Evolutionary conservation across 345 rosid genomes (phyloP).

Genomic region (Camelina neglecta): DNA sequence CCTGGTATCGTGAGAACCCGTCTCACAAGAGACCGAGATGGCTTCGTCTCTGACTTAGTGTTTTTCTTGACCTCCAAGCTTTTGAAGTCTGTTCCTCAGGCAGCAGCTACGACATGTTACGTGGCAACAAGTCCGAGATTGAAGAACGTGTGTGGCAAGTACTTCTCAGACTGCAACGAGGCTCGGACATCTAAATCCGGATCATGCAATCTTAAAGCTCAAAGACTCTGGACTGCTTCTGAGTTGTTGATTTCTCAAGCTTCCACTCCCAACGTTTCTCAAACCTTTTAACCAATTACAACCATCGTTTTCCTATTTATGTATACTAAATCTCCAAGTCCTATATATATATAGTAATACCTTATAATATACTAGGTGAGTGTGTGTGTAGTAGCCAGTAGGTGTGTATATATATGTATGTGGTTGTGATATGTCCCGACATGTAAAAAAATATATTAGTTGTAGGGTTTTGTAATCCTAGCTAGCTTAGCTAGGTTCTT

Average conservation of each 20-base stretch:
- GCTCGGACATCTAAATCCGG: constrained; percentile 68
- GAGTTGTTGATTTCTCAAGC: constrained; percentile 66
- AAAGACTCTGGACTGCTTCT: constrained; percentile 77
- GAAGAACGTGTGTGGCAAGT: constrained; percentile 62
- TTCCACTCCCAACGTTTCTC: constrained; percentile 38
- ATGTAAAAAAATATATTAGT: constrained; percentile 12
- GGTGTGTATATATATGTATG: neutral
- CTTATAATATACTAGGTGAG: neutral
- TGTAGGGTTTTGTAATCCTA: constrained; percentile 38
- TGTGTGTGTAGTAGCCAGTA: no score
- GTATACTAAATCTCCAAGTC: neutral
- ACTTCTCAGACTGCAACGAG: constrained; percentile 89
- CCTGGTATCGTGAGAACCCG: constrained; percentile 94
- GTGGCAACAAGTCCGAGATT: constrained; percentile 72
- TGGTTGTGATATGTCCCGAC: constrained; percentile 21
- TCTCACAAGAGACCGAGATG: constrained; percentile 91
- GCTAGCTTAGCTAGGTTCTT: constrained; percentile 19
- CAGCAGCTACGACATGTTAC: constrained; percentile 93
- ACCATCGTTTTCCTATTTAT: neutral
- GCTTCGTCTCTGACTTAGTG: constrained; percentile 70
- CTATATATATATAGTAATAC: neutral
- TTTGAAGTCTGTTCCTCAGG: constrained; percentile 92
- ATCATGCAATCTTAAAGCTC: constrained; percentile 64
- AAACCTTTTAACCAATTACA: constrained; percentile 3
- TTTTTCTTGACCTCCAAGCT: constrained; percentile 87